Percentiles rank a stretch among this genome's conserved stretches.
Evolutionary conservation across 192 early-diverging fungal species (phyloP).

Genomic region (Tieghemiomyces parasiticus): DNA sequence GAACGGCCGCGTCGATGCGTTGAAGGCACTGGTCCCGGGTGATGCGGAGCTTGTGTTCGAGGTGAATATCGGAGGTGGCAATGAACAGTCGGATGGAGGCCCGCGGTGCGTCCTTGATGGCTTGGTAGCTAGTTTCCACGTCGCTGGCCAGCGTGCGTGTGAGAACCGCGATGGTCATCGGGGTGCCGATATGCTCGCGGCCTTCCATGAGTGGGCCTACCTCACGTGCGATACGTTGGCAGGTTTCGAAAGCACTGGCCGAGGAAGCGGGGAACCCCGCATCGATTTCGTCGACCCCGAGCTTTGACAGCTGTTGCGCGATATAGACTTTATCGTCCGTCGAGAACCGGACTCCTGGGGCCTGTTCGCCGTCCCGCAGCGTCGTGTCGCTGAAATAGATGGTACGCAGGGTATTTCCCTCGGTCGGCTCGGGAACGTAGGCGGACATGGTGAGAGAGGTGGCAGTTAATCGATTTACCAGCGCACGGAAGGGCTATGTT

Average conservation of each 20-base stretch:
- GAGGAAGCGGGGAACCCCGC: conserved; percentile 93
- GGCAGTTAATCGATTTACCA: too few species aligned
- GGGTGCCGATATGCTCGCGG: conserved; percentile 55
- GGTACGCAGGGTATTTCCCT: too few species aligned
- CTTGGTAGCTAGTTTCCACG: conserved; percentile 79
- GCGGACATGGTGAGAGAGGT: too few species aligned
- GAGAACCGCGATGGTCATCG: conserved; percentile 79
- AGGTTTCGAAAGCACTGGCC: conserved; percentile 85
- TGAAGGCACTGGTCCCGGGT: conserved; percentile 68
- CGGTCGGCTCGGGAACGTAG: too few species aligned
- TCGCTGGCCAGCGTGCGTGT: conserved; percentile 73
- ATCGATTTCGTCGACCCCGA: conserved; percentile 90
- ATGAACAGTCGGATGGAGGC: conserved; percentile 87
- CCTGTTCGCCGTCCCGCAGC: conserved; percentile 91
- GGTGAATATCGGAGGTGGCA: conserved; percentile 92
- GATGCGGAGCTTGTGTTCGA: conserved; percentile 89
- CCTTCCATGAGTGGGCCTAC: conserved; percentile 74
- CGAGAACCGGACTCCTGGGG: conserved; percentile 86
- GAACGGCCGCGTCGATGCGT: conserved; percentile 64
- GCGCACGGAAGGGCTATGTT: too few species aligned
- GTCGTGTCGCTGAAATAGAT: conserved; percentile 53
- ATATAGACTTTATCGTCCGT: conserved; percentile 88
- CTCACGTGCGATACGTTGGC: conserved; percentile 80
- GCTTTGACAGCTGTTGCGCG: conserved; percentile 77
- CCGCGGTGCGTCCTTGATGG: conserved; percentile 67